Percentiles rank a stretch among this genome's conserved stretches.
Evolutionary conservation across 2,329 filamentous ascomycete genomes (phyloP).

Genomic region (Pseudopithomyces maydicus): DNA sequence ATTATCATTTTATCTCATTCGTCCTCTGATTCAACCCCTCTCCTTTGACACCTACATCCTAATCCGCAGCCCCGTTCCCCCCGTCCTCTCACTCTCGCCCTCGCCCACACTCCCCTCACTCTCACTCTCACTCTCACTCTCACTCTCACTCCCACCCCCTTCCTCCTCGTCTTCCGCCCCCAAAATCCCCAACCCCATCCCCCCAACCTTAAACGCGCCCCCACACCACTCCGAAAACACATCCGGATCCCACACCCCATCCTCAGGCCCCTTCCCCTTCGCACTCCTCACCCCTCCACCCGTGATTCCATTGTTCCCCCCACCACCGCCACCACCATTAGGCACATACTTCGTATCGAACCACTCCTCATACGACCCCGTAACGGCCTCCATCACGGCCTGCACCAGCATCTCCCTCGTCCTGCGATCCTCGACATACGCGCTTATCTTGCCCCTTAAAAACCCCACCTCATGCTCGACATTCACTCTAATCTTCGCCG

Average conservation of each 20-base stretch:
- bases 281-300: constrained; percentile 24
- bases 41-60: constrained; percentile 24
- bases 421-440: constrained; percentile 68
- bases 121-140: constrained; percentile 19
- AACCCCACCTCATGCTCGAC: constrained; percentile 64
- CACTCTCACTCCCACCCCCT: constrained; percentile 11
- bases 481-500: constrained; percentile 55
- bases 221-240: constrained; percentile 68
- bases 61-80: constrained; percentile 35
- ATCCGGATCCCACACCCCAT: constrained; percentile 68
- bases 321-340: too few relatives aligned
- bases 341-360: constrained; percentile 57
- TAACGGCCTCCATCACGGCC: constrained; percentile 67
- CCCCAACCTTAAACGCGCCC: constrained; percentile 62
- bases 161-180: constrained; percentile 22
- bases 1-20: too few relatives aligned
- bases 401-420: constrained; percentile 70
- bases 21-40: background rate
- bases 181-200: constrained; percentile 40
- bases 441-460: constrained; percentile 62
- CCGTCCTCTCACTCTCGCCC: constrained; percentile 35
- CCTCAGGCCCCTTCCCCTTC: constrained; percentile 65
- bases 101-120: constrained; percentile 31
- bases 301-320: constrained; percentile 13
- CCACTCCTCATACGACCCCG: constrained; percentile 68